Conservation (phyloP, 2,329 filamentous ascomycete species). For the Diaporthe humulicola region DNA sequence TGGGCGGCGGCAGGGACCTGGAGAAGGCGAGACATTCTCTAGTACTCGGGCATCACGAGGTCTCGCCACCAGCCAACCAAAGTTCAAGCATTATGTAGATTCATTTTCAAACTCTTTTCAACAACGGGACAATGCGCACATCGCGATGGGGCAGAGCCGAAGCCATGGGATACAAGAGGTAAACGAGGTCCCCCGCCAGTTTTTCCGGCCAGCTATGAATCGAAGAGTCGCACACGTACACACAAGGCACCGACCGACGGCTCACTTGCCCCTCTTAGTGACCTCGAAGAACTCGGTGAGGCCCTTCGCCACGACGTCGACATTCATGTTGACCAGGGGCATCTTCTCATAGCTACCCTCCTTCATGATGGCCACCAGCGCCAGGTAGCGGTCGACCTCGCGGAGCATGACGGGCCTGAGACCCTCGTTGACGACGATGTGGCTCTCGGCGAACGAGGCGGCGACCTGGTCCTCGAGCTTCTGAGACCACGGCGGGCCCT, state of each 20-base stretch:
- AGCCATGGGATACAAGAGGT: neutral
- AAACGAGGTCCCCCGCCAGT: neutral
- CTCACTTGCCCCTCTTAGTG: conserved; percentile 67
- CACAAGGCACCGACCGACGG: no score
- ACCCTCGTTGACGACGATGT: conserved; percentile 75
- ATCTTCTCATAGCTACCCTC: conserved; percentile 88
- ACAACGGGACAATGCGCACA: neutral
- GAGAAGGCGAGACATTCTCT: conserved; percentile 1
- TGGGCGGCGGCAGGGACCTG: neutral
- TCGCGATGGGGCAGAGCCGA: neutral
- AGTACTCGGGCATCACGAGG: conserved; percentile 2
- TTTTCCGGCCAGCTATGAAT: conserved; percentile 14
- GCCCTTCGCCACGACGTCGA: conserved; percentile 84
- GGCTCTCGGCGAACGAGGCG: conserved; percentile 76
- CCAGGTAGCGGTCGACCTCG: conserved; percentile 81
- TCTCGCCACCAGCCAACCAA: conserved; percentile 1
- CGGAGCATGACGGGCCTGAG: conserved; percentile 76
- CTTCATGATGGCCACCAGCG: conserved; percentile 88
- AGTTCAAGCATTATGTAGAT: conserved; percentile 20
- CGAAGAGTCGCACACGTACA: neutral
- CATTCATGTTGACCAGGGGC: conserved; percentile 86
- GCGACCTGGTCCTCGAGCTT: conserved; percentile 76
- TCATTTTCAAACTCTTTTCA: conserved; percentile 4
- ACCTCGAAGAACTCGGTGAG: conserved; percentile 84
- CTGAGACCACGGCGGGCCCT: conserved; percentile 72